Conservation (phyloP, 352 stramenopile genomes). For the Phytophthora megakarya region DNA sequence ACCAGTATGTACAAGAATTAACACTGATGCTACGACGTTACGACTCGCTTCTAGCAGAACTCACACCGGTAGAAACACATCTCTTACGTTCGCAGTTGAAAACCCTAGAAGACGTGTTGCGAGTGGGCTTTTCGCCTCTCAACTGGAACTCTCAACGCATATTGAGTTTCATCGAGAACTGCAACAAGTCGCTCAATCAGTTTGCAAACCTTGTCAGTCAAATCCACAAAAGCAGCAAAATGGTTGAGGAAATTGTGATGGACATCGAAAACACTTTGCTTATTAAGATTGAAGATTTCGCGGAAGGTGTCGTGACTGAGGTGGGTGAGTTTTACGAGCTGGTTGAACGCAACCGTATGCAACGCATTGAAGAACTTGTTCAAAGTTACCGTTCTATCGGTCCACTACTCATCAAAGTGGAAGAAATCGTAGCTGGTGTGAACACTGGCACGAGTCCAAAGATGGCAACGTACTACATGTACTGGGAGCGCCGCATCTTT, state of each 20-base stretch:
- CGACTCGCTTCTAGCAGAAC: conserved; percentile 76
- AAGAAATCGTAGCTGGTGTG: conserved; percentile 94
- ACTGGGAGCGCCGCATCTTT: conserved; percentile 96
- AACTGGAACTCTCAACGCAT: conserved; percentile 98
- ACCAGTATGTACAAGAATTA: conserved; percentile 93
- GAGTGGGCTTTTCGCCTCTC: conserved; percentile 92
- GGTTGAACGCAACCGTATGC: conserved; percentile 91
- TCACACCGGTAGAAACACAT: conserved; percentile 91
- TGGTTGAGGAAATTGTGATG: conserved; percentile 94
- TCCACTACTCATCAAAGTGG: conserved; percentile 94
- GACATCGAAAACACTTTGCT: conserved; percentile 93
- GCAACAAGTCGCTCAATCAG: conserved; percentile 92
- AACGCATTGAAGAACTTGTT: conserved; percentile 92
- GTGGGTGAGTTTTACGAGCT: conserved; percentile 95
- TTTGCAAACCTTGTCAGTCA: conserved; percentile 94
- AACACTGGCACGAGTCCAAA: conserved; percentile 91
- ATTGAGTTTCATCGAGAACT: conserved; percentile 94
- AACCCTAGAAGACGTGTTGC: conserved; percentile 85
- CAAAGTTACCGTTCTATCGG: conserved; percentile 94
- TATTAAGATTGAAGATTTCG: conserved; percentile 92
- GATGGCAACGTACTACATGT: conserved; percentile 96
- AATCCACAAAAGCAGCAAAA: conserved; percentile 95
- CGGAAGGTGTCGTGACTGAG: conserved; percentile 88
- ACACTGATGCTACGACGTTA: conserved; percentile 93
- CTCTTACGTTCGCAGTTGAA: conserved; percentile 91